These are phyloP conservation scores for Thermomucor indicae-seudaticae DNA, from an alignment of 371 early-diverging fungal species.

Conservation along the genomic window DNA sequence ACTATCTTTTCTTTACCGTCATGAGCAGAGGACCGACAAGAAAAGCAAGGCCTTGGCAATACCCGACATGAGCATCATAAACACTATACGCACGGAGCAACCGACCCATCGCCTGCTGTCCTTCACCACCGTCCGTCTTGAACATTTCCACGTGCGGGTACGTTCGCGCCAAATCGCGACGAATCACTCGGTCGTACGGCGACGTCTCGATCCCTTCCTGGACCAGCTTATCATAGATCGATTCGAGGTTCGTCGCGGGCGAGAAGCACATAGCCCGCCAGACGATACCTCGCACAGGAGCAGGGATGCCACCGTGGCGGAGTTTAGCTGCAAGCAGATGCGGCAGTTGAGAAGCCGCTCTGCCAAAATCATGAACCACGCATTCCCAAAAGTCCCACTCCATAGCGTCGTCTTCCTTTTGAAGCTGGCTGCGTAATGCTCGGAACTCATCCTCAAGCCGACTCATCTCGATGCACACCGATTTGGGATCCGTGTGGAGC, in stretches of 20 bases:
- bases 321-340: constrained; percentile 66
- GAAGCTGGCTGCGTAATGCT: constrained; percentile 44
- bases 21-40: constrained; percentile 87
- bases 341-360: constrained; percentile 55
- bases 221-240: constrained; percentile 73
- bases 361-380: constrained; percentile 80
- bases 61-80: constrained; percentile 91
- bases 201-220: constrained; percentile 60
- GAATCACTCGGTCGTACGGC: constrained; percentile 83
- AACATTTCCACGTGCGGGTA: constrained; percentile 88
- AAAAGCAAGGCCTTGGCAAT: constrained; percentile 95
- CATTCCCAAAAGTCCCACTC: constrained; percentile 95
- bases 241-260: constrained; percentile 70
- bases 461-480: constrained; percentile 55
- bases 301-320: constrained; percentile 80
- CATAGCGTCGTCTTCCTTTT: constrained; percentile 4
- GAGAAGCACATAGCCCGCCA: constrained; percentile 90
- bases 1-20: constrained; percentile 52
- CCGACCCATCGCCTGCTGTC: constrained; percentile 81
- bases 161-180: constrained; percentile 86
- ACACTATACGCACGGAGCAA: constrained; percentile 87
- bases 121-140: constrained; percentile 74
- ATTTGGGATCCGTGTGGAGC: constrained; percentile 56
- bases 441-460: constrained; percentile 52
- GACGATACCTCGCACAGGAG: constrained; percentile 78